These are phyloP conservation scores for Skeletonema marinoi DNA, from an alignment of 108 stramenopile genomes.

Conservation along the genomic window DNA sequence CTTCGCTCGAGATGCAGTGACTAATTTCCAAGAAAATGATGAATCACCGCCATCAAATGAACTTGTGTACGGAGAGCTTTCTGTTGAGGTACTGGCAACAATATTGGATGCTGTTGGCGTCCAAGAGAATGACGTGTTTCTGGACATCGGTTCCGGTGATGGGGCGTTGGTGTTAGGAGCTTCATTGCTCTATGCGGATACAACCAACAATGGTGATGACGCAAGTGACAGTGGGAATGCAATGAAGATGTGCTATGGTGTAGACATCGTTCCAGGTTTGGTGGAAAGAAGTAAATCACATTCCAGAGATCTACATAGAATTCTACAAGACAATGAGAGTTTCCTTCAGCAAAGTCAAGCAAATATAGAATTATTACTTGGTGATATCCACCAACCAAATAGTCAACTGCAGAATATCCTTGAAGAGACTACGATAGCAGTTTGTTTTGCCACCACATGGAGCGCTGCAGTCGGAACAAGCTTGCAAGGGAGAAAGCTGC, in stretches of 20 bases:
- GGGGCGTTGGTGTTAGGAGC: constrained; percentile 41
- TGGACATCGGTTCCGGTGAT: constrained; percentile 49
- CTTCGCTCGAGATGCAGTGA: constrained; percentile 4
- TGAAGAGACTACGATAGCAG: constrained; percentile 33
- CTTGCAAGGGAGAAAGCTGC: constrained; percentile 25
- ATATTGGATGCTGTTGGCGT: constrained; percentile 52
- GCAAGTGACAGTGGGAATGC: background rate
- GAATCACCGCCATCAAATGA: constrained; percentile 5
- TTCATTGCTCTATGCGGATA: constrained; percentile 28
- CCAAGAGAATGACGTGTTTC: constrained; percentile 28
- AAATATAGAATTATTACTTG: constrained; percentile 16
- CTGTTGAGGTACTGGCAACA: constrained; percentile 20
- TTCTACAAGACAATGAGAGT: constrained; percentile 6
- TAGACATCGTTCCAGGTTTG: constrained; percentile 43
- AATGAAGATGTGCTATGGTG: constrained; percentile 18
- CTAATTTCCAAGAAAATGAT: background rate
- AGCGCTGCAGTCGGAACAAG: constrained; percentile 9
- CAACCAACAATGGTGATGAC: background rate
- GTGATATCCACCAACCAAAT: constrained; percentile 20
- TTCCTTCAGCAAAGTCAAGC: background rate
- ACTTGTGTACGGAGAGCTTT: constrained; percentile 47
- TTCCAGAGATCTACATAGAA: constrained; percentile 6
- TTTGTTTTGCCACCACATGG: constrained; percentile 56
- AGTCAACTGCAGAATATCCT: constrained; percentile 2
- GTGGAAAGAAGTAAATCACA: constrained; percentile 24